Evolutionary conservation across 495 filamentous ascomycete genomes (phyloP).

Genomic region (Lentithecium fluviatile): DNA sequence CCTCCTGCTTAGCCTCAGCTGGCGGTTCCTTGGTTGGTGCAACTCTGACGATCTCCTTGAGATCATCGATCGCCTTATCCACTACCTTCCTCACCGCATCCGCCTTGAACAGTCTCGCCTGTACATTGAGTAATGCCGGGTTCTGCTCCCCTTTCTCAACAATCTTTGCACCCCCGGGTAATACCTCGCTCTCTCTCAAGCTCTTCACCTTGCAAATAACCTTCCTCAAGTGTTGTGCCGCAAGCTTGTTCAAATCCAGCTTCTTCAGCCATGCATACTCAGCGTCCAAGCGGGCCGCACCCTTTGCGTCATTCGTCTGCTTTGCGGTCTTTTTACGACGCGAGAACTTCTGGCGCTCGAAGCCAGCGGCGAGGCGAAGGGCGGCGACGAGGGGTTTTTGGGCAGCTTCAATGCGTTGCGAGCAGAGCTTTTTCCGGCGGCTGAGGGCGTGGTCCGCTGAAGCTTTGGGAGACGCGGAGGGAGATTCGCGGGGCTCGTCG

Average conservation of each 20-base stretch:
- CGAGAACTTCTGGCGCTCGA: slow-evolving; percentile 84
- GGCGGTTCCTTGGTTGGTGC: not conserved
- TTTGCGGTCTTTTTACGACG: slow-evolving; percentile 69
- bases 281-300: slow-evolving; percentile 56
- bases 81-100: slow-evolving; percentile 70
- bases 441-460: not conserved
- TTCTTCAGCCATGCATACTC: slow-evolving; percentile 79
- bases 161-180: slow-evolving; percentile 45
- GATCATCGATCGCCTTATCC: slow-evolving; percentile 57
- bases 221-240: slow-evolving; percentile 71
- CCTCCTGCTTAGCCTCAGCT: not conserved
- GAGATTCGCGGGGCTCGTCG: not conserved
- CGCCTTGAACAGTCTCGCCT: slow-evolving; percentile 74
- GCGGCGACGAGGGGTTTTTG: slow-evolving; percentile 62
- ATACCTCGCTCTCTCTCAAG: slow-evolving; percentile 55
- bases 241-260: slow-evolving; percentile 64
- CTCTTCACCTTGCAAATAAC: slow-evolving; percentile 71
- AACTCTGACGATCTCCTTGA: slow-evolving; percentile 59
- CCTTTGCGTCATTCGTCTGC: slow-evolving; percentile 45
- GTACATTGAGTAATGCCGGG: slow-evolving; percentile 65
- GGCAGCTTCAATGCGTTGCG: slow-evolving; percentile 57
- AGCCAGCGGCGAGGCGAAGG: slow-evolving; percentile 77
- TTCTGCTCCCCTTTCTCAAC: slow-evolving; percentile 47
- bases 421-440: slow-evolving; percentile 42
- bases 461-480: not conserved